Conservation (phyloP, 2,329 filamentous ascomycete genomes). For the Tolypocladium tropicale region DNA sequence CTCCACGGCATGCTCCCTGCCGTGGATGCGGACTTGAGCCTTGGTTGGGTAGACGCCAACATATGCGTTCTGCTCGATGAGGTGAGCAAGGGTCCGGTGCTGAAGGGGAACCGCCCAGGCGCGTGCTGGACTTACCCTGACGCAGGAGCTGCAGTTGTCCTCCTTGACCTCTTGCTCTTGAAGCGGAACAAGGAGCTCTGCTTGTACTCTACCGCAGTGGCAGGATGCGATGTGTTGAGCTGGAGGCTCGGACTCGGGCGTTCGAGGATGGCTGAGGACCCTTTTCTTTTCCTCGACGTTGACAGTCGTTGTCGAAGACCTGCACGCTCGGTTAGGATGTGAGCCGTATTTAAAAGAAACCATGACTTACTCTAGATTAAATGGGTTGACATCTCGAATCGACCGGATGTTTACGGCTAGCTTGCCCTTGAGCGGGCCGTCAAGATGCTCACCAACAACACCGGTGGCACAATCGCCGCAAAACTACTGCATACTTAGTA, state of each 20-base stretch:
- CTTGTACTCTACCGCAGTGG: conserved; percentile 14
- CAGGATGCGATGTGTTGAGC: conserved; percentile 13
- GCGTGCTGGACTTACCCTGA: conserved; percentile 10
- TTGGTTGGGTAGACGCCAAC: conserved; percentile 17
- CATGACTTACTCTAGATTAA: conserved; percentile 10
- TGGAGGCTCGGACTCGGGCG: neutral
- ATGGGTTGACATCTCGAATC: conserved; percentile 13
- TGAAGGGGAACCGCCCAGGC: no score
- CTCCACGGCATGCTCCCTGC: conserved; percentile 14
- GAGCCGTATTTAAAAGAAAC: no score
- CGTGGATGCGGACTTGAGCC: conserved; percentile 14
- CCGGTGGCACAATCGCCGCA: conserved; percentile 16
- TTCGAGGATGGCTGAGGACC: neutral
- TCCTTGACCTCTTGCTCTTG: conserved; percentile 29
- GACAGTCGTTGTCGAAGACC: neutral
- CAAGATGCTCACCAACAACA: conserved; percentile 12
- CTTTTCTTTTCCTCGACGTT: neutral
- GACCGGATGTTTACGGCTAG: conserved; percentile 13
- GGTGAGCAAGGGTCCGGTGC: no score
- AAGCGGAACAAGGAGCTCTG: conserved; percentile 16
- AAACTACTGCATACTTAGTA: conserved; percentile 9
- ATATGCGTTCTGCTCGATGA: conserved; percentile 12
- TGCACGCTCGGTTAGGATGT: neutral
- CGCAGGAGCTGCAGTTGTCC: conserved; percentile 24
- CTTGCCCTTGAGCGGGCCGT: conserved; percentile 10